A percentile compares a stretch with the other conserved stretches of the same genome.
Evolutionary conservation across 2,329 filamentous ascomycete species (phyloP).

Genomic region (Fusarium albosuccineum): DNA sequence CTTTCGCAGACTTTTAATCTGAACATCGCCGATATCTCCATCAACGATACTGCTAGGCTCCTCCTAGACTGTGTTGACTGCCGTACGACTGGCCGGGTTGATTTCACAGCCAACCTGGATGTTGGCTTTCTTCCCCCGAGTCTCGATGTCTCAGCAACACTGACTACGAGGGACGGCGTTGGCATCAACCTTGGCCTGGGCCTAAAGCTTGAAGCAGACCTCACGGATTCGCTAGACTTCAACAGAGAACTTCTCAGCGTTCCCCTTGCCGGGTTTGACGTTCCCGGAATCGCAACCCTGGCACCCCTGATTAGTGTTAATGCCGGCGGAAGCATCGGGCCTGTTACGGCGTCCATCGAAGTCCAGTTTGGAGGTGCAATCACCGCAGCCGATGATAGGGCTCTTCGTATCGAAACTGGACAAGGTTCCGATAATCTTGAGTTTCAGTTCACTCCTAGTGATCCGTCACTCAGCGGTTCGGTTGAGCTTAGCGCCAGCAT

Average conservation of each 20-base stretch:
- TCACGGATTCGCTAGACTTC: background rate
- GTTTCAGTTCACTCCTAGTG: background rate
- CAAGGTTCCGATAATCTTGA: constrained; percentile 3
- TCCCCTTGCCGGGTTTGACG: constrained; percentile 3
- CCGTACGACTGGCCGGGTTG: constrained; percentile 4
- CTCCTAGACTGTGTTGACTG: constrained; percentile 5
- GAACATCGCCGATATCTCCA: constrained; percentile 5
- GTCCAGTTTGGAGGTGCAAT: constrained; percentile 2
- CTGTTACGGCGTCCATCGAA: constrained; percentile 3
- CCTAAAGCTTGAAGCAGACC: constrained; percentile 4
- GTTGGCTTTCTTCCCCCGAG: constrained; percentile 4
- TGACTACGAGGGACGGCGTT: constrained; percentile 5
- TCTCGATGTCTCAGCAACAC: constrained; percentile 6
- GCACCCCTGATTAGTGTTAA: constrained; percentile 5
- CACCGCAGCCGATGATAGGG: background rate
- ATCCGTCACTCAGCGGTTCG: constrained; percentile 4
- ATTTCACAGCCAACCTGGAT: constrained; percentile 6
- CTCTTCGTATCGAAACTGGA: background rate
- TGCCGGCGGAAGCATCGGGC: constrained; percentile 6
- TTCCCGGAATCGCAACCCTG: constrained; percentile 8
- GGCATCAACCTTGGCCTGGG: constrained; percentile 9
- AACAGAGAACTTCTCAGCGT: constrained; percentile 6
- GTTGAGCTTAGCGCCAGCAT: constrained; percentile 7
- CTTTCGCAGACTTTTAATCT: constrained; percentile 4
- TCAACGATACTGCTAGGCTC: background rate